Conservation (phyloP, 1,284 basidiomycete genomes). For the Apiotrichum porosum region DNA sequence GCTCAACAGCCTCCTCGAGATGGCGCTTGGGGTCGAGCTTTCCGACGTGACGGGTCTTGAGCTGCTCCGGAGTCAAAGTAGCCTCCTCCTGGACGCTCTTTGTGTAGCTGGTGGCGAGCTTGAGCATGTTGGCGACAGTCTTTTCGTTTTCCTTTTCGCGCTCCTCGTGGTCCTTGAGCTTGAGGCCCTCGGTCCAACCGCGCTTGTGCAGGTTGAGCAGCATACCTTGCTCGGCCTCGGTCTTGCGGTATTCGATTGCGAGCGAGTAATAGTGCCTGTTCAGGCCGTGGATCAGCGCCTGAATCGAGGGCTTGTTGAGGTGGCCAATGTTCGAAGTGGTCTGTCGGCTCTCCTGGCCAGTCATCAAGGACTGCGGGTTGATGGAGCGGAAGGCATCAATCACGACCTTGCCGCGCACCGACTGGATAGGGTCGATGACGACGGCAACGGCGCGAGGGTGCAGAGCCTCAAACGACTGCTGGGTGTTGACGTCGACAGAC, state of each 20-base stretch:
- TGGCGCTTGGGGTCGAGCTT: conserved; percentile 97
- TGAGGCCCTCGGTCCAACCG: conserved; percentile 95
- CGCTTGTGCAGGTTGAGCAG: conserved; percentile 95
- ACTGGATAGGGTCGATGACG: conserved; percentile 98
- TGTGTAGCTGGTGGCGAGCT: conserved; percentile 84
- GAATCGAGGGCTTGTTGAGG: conserved; percentile 97
- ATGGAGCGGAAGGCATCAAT: conserved; percentile 99
- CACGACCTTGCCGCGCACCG: conserved; percentile 96
- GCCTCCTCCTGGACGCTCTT: conserved; percentile 95
- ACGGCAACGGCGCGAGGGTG: conserved; percentile 94
- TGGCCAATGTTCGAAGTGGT: conserved; percentile 98
- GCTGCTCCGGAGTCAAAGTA: conserved; percentile 78
- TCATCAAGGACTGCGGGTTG: conserved; percentile 70
- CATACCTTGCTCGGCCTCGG: conserved; percentile 96
- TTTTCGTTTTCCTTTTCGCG: conserved; percentile 83
- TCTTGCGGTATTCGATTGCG: conserved; percentile 93
- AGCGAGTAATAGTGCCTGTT: conserved; percentile 95
- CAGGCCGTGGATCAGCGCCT: conserved; percentile 89
- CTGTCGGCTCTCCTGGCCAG: conserved; percentile 92
- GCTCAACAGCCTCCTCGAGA: conserved; percentile 92
- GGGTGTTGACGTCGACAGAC: conserved; percentile 98
- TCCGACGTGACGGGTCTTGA: conserved; percentile 93
- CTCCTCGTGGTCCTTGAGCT: conserved; percentile 77
- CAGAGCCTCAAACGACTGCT: conserved; percentile 98
- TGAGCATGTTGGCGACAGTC: conserved; percentile 91